Evolutionary conservation across 805 yeast species (phyloP).

Genomic region (Metschnikowia henanensis): DNA sequence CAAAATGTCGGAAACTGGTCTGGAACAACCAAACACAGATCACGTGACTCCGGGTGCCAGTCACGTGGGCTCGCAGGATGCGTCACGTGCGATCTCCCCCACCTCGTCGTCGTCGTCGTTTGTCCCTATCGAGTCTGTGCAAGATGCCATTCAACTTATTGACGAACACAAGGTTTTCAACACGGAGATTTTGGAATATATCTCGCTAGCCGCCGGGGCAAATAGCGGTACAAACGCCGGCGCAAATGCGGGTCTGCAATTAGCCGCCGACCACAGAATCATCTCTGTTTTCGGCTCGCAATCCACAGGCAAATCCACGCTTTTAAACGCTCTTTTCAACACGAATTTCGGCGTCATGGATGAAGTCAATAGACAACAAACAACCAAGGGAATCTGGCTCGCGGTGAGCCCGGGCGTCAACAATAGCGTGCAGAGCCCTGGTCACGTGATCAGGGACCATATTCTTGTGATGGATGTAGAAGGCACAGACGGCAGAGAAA

Average conservation of each 20-base stretch:
- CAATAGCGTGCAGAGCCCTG: conserved; percentile 1
- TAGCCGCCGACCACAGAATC: conserved; percentile 69
- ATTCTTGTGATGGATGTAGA: conserved; percentile 94
- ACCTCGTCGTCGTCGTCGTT: conserved; percentile 38
- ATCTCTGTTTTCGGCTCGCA: conserved; percentile 97
- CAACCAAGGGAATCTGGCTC: conserved; percentile 54
- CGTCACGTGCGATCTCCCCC: conserved; percentile 6
- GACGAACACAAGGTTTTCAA: conserved; percentile 61
- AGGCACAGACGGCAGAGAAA: conserved; percentile 97
- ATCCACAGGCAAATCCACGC: conserved; percentile 93
- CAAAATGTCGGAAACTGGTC: too few species aligned
- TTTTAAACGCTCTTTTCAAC: conserved; percentile 80
- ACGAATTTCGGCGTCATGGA: conserved; percentile 90
- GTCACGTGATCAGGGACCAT: conserved; percentile 26
- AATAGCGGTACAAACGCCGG: too few species aligned
- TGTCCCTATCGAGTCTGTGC: conserved; percentile 36
- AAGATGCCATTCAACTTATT: conserved; percentile 58
- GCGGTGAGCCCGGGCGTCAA: conserved; percentile 38
- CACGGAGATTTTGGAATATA: conserved; percentile 16
- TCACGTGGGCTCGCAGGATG: neutral
- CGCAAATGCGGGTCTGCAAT: neutral
- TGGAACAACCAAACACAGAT: too few species aligned
- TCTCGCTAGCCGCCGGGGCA: conserved; percentile 24
- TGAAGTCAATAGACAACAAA: conserved; percentile 81
- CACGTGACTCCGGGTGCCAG: neutral